A percentile compares a stretch with the other conserved stretches of the same genome.
phyloP scores from a whole-genome alignment of 345 rosid genomes.

The Populus pruinosa region DNA sequence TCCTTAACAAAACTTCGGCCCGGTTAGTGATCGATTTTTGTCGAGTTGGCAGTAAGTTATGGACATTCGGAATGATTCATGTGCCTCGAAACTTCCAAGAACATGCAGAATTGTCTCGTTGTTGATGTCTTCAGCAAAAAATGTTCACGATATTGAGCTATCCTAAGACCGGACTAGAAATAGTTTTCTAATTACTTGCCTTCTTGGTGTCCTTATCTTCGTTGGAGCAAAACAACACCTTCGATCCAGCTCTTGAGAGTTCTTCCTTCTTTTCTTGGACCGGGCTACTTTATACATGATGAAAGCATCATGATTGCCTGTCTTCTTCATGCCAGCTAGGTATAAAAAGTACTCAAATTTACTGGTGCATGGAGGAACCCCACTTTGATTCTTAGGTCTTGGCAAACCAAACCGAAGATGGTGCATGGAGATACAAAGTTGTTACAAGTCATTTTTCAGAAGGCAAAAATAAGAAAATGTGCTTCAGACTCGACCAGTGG shows the following conservation, averaged over 20 bases:
- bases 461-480: not conserved
- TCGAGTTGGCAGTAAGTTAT: no score
- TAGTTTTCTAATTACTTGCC: not conserved
- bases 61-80: no score
- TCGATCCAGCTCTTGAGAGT: no score
- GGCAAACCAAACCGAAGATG: not conserved
- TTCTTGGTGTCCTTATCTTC: not conserved
- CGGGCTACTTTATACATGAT: no score
- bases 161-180: not conserved
- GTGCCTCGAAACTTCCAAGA: no score
- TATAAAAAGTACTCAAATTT: not conserved
- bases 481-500: no score
- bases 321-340: not conserved
- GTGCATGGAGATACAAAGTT: not conserved
- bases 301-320: not conserved
- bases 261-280: no score
- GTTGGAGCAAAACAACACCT: not conserved
- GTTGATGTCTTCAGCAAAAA: no score
- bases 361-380: not conserved
- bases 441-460: not conserved
- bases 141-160: no score
- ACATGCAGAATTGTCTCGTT: no score
- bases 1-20: not conserved
- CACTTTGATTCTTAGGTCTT: not conserved
- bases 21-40: no score